Evolutionary conservation across 2,329 filamentous ascomycete species (phyloP).

Genomic region (Calonectria hawksworthii): DNA sequence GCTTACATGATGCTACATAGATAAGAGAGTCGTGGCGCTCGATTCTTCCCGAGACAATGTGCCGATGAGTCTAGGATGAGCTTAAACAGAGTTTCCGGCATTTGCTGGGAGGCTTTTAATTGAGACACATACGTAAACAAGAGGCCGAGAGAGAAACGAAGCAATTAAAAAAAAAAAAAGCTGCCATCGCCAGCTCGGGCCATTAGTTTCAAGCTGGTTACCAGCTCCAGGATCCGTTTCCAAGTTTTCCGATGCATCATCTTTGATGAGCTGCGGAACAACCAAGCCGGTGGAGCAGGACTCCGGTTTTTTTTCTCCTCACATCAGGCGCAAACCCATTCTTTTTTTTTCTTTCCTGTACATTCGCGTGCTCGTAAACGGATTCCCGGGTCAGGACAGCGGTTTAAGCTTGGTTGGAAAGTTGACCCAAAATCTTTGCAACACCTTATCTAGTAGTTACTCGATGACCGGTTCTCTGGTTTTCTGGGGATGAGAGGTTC

Average conservation of each 20-base stretch:
- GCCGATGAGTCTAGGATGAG: constrained; percentile 1
- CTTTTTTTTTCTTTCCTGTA: background rate
- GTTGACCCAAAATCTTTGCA: constrained; percentile 5
- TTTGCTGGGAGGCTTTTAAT: background rate
- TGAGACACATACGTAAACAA: background rate
- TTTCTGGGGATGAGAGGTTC: background rate
- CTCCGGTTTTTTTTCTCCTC: constrained; percentile 1
- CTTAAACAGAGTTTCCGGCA: background rate
- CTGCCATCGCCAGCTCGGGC: background rate
- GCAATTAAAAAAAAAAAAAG: background rate
- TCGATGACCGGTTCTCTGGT: background rate
- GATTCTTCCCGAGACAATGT: background rate
- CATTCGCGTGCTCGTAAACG: background rate
- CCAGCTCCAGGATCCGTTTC: background rate
- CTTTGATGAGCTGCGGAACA: background rate
- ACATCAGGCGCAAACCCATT: constrained; percentile 1
- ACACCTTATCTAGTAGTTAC: background rate
- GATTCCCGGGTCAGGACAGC: background rate
- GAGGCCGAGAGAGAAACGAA: background rate
- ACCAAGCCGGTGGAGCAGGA: background rate
- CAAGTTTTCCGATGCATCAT: background rate
- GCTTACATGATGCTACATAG: background rate
- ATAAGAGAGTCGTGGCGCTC: background rate
- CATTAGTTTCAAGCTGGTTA: background rate
- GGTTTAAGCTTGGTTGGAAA: constrained; percentile 13